These are phyloP conservation scores for Paramecium bursaria DNA, from an alignment of 73 alveolate species.

Conservation along the genomic window DNA sequence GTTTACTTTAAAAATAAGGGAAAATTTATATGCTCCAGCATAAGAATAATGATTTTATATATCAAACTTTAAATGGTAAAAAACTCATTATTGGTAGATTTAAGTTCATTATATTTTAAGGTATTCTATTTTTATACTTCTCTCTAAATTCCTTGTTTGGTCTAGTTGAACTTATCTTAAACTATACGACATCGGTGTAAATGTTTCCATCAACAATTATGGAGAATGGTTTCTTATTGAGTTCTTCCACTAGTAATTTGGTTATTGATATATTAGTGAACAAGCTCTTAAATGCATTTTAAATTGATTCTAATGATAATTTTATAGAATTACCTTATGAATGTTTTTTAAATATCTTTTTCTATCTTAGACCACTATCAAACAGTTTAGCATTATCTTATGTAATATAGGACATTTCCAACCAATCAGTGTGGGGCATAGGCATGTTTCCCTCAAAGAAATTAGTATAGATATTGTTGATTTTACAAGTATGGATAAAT, in stretches of 20 bases:
- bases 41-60: too few relatives aligned
- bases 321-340: not conserved
- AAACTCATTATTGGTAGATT: slow-evolving; percentile 68
- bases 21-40: too few relatives aligned
- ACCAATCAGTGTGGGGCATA: slow-evolving; percentile 71
- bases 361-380: slow-evolving; percentile 64
- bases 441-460: slow-evolving; percentile 72
- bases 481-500: slow-evolving; percentile 51
- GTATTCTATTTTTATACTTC: slow-evolving; percentile 9
- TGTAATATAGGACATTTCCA: slow-evolving; percentile 63
- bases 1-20: too few relatives aligned
- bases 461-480: slow-evolving; percentile 66
- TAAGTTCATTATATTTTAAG: slow-evolving; percentile 39
- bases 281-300: slow-evolving; percentile 65
- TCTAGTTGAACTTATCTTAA: slow-evolving; percentile 51
- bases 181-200: slow-evolving; percentile 37
- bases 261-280: slow-evolving; percentile 61
- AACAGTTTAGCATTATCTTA: slow-evolving; percentile 65
- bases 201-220: slow-evolving; percentile 70
- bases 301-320: slow-evolving; percentile 28
- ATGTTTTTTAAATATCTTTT: slow-evolving; percentile 56
- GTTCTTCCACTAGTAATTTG: slow-evolving; percentile 24
- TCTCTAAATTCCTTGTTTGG: slow-evolving; percentile 13
- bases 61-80: slow-evolving; percentile 66
- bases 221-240: slow-evolving; percentile 47